Evolutionary conservation across 441 rosid genomes (phyloP).

Genomic region (Gossypium trilobum): DNA sequence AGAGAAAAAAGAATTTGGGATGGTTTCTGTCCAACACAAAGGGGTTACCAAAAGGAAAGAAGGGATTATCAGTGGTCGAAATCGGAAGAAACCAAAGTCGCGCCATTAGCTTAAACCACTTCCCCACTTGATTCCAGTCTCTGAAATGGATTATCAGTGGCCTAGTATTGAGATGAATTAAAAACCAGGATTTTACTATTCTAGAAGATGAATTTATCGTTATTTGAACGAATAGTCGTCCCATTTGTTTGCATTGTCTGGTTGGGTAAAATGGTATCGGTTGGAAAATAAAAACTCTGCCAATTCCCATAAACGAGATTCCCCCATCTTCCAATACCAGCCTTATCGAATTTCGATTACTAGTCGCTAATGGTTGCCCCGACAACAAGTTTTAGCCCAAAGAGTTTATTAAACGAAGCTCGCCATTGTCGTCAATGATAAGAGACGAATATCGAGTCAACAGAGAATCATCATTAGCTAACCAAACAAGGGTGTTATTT

Average conservation of each 20-base stretch:
- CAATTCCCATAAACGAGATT: constrained; percentile 31
- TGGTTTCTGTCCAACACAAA: too few relatives aligned
- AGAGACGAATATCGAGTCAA: constrained; percentile 20
- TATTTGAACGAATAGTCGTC: constrained; percentile 24
- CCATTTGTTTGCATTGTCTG: constrained; percentile 20
- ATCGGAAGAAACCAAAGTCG: constrained; percentile 27
- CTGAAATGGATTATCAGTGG: not conserved
- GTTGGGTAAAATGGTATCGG: constrained; percentile 42
- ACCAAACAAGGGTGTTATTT: constrained; percentile 30
- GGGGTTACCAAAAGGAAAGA: too few relatives aligned
- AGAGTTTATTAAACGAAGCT: constrained; percentile 27
- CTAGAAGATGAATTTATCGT: constrained; percentile 31
- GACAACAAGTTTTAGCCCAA: constrained; percentile 26
- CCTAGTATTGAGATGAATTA: constrained; percentile 28
- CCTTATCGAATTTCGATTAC: constrained; percentile 19
- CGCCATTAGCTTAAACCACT: constrained; percentile 11
- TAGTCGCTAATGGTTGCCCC: not conserved
- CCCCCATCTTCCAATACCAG: constrained; percentile 31
- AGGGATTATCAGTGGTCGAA: not conserved
- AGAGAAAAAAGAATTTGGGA: too few relatives aligned
- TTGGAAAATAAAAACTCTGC: constrained; percentile 35
- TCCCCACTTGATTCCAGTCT: constrained; percentile 21
- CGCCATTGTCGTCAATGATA: constrained; percentile 23
- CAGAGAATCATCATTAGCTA: constrained; percentile 14
- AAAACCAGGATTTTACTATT: constrained; percentile 19